Evolutionary conservation across 345 rosid species (phyloP).

Genomic region (Ailanthus altissimus): DNA sequence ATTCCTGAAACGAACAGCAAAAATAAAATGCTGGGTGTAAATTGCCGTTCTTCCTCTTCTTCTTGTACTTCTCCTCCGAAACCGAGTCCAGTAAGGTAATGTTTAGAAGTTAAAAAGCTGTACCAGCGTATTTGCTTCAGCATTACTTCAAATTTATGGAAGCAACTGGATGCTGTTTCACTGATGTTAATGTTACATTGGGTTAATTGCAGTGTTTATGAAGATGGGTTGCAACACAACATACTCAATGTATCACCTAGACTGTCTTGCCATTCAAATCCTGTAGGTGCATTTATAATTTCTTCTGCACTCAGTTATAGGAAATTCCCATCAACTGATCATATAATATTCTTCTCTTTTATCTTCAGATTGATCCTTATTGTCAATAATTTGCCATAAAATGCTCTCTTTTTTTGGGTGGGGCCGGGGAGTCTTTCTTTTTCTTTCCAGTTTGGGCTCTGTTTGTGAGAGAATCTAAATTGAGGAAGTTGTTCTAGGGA

Average conservation of each 20-base stretch:
- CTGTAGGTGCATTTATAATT: conserved; percentile 40
- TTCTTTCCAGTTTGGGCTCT: not conserved
- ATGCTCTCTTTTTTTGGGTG: too few relatives aligned
- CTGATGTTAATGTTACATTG: conserved; percentile 14
- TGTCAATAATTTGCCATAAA: too few relatives aligned
- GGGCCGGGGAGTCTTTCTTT: not conserved
- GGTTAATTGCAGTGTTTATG: conserved; percentile 41
- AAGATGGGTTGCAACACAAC: conserved; percentile 28
- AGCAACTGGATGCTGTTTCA: not conserved
- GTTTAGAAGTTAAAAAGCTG: not conserved
- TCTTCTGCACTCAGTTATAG: too few relatives aligned
- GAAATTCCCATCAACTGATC: too few relatives aligned
- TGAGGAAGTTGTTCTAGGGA: not conserved
- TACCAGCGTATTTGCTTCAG: conserved; percentile 12
- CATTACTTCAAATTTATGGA: not conserved
- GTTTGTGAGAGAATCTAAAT: not conserved
- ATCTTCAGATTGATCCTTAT: too few relatives aligned
- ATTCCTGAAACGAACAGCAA: conserved; percentile 1
- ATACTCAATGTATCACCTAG: conserved; percentile 43
- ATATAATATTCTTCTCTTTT: too few relatives aligned
- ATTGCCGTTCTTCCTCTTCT: conserved; percentile 50
- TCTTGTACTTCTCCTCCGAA: conserved; percentile 41
- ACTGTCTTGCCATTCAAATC: conserved; percentile 35
- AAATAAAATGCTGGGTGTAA: conserved; percentile 44
- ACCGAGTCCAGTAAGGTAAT: conserved; percentile 42